Evolutionary conservation across 1,284 basidiomycete species (phyloP).

Genomic region (Pseudomicrostroma phylloplanum): DNA sequence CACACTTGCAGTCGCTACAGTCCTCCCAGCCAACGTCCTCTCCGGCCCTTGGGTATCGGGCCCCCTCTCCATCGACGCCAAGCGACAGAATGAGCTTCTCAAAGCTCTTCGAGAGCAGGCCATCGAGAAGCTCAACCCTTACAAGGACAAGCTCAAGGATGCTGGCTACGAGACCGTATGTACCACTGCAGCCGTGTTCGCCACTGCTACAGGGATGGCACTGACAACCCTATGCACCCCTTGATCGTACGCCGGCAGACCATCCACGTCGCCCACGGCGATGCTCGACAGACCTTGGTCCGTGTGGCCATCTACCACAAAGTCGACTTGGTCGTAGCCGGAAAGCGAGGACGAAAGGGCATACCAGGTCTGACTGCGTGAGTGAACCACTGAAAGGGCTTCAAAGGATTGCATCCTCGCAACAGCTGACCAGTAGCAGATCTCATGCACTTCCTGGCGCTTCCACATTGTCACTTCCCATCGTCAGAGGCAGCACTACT

Average conservation of each 20-base stretch:
- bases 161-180: constrained; percentile 19
- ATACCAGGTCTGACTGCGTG: constrained; percentile 1
- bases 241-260: constrained; percentile 27
- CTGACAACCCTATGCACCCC: neutral
- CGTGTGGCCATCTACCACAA: constrained; percentile 39
- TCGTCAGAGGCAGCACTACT: constrained; percentile 29
- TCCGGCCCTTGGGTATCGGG: constrained; percentile 41
- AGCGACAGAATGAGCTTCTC: constrained; percentile 43
- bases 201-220: neutral
- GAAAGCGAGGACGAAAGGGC: constrained; percentile 12
- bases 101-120: constrained; percentile 39
- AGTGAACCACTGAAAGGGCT: neutral
- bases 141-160: constrained; percentile 35
- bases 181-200: neutral
- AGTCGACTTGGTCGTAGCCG: constrained; percentile 22
- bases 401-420: too few relatives aligned
- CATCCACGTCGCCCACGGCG: constrained; percentile 45
- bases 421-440: neutral
- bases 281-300: constrained; percentile 33
- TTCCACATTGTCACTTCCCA: constrained; percentile 33
- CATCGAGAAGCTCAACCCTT: constrained; percentile 40
- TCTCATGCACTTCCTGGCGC: constrained; percentile 23
- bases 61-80: constrained; percentile 42
- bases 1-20: constrained; percentile 26
- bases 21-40: constrained; percentile 42